A percentile compares a stretch with the other conserved stretches of the same genome.
These are phyloP conservation scores for Clavispora phyllophila DNA, from an alignment of 805 yeast genomes.

Conservation along the genomic window DNA sequence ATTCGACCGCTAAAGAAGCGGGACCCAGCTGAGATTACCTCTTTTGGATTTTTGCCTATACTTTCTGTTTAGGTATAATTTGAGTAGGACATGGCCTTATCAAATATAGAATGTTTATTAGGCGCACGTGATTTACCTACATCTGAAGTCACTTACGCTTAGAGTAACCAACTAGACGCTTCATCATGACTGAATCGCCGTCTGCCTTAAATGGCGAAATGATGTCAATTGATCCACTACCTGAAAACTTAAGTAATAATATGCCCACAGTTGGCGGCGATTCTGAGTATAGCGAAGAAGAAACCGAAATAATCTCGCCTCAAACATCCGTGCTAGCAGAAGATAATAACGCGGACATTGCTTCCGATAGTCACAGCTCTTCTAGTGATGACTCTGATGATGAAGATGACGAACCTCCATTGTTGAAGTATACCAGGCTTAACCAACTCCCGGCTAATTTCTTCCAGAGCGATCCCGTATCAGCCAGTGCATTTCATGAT, in stretches of 20 bases:
- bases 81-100: no score
- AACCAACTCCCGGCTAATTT: conserved; percentile 63
- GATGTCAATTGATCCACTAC: not conserved
- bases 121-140: not conserved
- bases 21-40: no score
- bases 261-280: not conserved
- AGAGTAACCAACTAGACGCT: not conserved
- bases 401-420: conserved; percentile 51
- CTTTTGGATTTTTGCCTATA: no score
- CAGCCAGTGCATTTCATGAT: conserved; percentile 60
- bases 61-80: no score
- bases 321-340: not conserved
- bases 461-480: conserved; percentile 71
- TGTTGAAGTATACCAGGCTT: conserved; percentile 68
- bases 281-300: not conserved
- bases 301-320: not conserved
- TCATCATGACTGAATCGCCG: not conserved
- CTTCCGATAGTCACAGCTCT: not conserved
- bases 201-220: not conserved
- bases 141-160: not conserved
- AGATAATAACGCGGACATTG: not conserved
- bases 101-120: no score
- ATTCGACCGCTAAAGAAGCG: no score
- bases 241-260: no score
- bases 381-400: conserved; percentile 3